These are phyloP conservation scores for Amniculicola lignicola DNA, from an alignment of 495 filamentous ascomycete species.

Conservation along the genomic window DNA sequence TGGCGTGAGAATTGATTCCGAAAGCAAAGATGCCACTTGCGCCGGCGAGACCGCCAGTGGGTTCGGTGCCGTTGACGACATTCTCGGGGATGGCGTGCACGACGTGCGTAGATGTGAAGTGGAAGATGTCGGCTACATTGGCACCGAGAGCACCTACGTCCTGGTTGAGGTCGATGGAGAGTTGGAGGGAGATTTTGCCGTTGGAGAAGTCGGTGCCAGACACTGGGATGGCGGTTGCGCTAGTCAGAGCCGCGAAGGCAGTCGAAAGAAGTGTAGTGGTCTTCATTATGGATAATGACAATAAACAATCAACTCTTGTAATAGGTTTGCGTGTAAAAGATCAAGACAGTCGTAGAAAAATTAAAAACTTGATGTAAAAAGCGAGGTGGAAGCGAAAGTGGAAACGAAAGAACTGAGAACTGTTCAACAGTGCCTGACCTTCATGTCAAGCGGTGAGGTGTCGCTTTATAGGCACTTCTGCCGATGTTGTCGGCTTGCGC, in stretches of 20 bases:
- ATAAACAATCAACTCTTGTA: neutral
- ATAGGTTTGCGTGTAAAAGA: neutral
- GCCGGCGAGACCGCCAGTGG: constrained; percentile 38
- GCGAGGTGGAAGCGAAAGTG: neutral
- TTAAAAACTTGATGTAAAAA: neutral
- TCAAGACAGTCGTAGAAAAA: neutral
- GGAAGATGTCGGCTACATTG: constrained; percentile 26
- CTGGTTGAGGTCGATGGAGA: constrained; percentile 14
- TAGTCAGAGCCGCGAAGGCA: neutral
- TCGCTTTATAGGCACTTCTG: neutral
- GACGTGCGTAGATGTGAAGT: constrained; percentile 44
- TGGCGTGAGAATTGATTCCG: constrained; percentile 41
- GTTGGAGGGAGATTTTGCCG: constrained; percentile 5
- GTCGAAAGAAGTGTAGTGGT: constrained; percentile 8
- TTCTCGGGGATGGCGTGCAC: constrained; percentile 41
- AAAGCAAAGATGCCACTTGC: constrained; percentile 42
- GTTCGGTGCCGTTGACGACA: constrained; percentile 42
- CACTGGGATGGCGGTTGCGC: constrained; percentile 8
- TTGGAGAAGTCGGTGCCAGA: neutral
- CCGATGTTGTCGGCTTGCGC: neutral
- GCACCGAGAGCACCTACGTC: neutral
- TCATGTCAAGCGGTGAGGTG: neutral
- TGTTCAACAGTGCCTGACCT: constrained; percentile 16
- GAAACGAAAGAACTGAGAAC: neutral
- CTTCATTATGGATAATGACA: constrained; percentile 12